phyloP scores from a whole-genome alignment of 805 yeast species.

The Sporopachydermia quercuum region DNA sequence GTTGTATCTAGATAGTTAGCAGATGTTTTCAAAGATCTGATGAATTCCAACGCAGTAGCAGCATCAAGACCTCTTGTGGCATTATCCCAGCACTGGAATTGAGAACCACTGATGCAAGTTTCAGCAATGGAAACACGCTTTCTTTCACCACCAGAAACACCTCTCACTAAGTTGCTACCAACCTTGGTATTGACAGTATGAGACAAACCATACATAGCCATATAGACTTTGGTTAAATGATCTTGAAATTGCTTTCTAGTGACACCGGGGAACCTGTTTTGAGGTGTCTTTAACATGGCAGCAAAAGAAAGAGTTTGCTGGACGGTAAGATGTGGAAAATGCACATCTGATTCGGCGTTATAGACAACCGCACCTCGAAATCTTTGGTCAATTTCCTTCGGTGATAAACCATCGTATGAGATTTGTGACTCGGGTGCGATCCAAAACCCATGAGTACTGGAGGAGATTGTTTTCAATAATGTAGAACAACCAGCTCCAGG shows the following conservation, averaged over 20 bases:
- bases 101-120: conserved; percentile 37
- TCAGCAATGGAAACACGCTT: conserved; percentile 61
- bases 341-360: conserved; percentile 53
- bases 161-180: conserved; percentile 53
- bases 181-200: conserved; percentile 50
- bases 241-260: conserved; percentile 38
- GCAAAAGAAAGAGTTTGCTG: conserved; percentile 52
- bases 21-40: conserved; percentile 41
- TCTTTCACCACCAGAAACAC: conserved; percentile 62
- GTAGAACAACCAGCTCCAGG: conserved; percentile 76
- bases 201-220: conserved; percentile 33
- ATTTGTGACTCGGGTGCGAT: conserved; percentile 31
- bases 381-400: conserved; percentile 32
- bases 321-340: conserved; percentile 55
- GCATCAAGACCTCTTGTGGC: conserved; percentile 62
- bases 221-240: conserved; percentile 36
- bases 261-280: conserved; percentile 45
- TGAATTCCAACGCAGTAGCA: conserved; percentile 54
- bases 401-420: conserved; percentile 40
- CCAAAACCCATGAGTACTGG: conserved; percentile 45
- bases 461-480: conserved; percentile 40
- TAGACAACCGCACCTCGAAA: conserved; percentile 58
- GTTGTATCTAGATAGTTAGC: conserved; percentile 41
- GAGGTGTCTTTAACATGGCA: conserved; percentile 46
- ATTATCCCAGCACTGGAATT: conserved; percentile 50